phyloP scores from a whole-genome alignment of 2,329 filamentous ascomycete genomes.

The Amylocarpus encephaloides region DNA sequence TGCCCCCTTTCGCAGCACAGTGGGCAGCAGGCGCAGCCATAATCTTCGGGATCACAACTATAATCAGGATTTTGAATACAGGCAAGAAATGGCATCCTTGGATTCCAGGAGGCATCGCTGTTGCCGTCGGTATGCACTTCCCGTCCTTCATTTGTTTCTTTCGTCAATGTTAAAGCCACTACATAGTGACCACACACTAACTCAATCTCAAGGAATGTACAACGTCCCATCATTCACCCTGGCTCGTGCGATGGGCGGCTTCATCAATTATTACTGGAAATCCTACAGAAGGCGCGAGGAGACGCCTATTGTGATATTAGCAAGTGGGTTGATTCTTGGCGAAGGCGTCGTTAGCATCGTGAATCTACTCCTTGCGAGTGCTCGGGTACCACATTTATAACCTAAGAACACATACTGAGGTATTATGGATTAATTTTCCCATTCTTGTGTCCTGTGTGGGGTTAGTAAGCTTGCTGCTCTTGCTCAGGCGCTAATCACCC shows the following conservation, averaged over 20 bases:
- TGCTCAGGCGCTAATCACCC: too few species aligned
- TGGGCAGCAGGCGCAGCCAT: slow-evolving; percentile 70
- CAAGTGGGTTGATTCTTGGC: slow-evolving; percentile 82
- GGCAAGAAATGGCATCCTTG: slow-evolving; percentile 62
- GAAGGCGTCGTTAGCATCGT: slow-evolving; percentile 90
- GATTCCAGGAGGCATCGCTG: slow-evolving; percentile 88
- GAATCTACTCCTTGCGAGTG: slow-evolving; percentile 75
- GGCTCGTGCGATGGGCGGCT: slow-evolving; percentile 75
- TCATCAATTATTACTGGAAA: slow-evolving; percentile 73
- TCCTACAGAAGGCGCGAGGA: slow-evolving; percentile 46
- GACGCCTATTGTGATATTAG: slow-evolving; percentile 82
- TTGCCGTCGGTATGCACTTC: slow-evolving; percentile 67
- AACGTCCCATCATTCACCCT: slow-evolving; percentile 95
- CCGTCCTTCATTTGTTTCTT: neutral
- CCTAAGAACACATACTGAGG: neutral
- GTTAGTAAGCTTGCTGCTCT: too few species aligned
- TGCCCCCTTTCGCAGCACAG: slow-evolving; percentile 76
- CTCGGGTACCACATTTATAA: slow-evolving; percentile 63
- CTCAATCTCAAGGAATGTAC: slow-evolving; percentile 66
- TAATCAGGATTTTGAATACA: slow-evolving; percentile 52
- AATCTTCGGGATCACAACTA: slow-evolving; percentile 67
- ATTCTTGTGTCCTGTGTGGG: too few species aligned
- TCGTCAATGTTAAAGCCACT: too few species aligned
- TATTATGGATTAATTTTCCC: neutral
- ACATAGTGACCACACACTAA: neutral